Evolutionary conservation across 2,329 filamentous ascomycete species (phyloP).

Genomic region (Tolypocladium album): DNA sequence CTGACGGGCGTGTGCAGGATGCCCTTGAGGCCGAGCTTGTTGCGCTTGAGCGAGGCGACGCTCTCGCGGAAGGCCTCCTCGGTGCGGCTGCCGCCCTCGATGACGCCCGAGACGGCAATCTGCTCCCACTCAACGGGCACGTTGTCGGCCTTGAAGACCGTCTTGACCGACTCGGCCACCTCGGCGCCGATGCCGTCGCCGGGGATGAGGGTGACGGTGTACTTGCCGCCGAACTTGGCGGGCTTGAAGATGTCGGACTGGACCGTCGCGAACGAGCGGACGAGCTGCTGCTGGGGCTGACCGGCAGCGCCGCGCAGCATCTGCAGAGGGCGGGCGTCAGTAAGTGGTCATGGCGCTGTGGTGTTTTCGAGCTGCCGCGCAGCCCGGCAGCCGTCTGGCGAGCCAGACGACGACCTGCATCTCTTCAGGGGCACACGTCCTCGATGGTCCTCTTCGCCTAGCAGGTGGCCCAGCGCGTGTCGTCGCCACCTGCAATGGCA

Average conservation of each 20-base stretch:
- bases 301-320: slow-evolving; percentile 40
- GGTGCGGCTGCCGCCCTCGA: slow-evolving; percentile 67
- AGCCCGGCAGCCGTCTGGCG: background rate
- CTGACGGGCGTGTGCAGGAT: slow-evolving; percentile 97
- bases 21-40: slow-evolving; percentile 98
- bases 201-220: slow-evolving; percentile 96
- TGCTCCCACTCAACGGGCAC: slow-evolving; percentile 99
- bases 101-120: slow-evolving; percentile 87
- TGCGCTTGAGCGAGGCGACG: slow-evolving; percentile 89
- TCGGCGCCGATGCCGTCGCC: slow-evolving; percentile 98
- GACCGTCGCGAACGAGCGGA: slow-evolving; percentile 64
- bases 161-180: slow-evolving; percentile 96
- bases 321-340: slow-evolving; percentile 18
- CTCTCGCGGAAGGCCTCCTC: slow-evolving; percentile 95
- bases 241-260: slow-evolving; percentile 97
- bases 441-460: background rate
- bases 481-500: background rate
- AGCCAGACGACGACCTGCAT: background rate
- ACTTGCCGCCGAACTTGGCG: slow-evolving; percentile 98
- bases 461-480: background rate
- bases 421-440: background rate
- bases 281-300: slow-evolving; percentile 31
- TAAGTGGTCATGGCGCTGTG: background rate
- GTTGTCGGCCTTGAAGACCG: slow-evolving; percentile 99
- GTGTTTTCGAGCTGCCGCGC: background rate